A percentile compares a stretch with the other conserved stretches of the same genome.
These are phyloP conservation scores for Neurospora intermedia DNA, from an alignment of 495 filamentous ascomycete species.

Conservation along the genomic window DNA sequence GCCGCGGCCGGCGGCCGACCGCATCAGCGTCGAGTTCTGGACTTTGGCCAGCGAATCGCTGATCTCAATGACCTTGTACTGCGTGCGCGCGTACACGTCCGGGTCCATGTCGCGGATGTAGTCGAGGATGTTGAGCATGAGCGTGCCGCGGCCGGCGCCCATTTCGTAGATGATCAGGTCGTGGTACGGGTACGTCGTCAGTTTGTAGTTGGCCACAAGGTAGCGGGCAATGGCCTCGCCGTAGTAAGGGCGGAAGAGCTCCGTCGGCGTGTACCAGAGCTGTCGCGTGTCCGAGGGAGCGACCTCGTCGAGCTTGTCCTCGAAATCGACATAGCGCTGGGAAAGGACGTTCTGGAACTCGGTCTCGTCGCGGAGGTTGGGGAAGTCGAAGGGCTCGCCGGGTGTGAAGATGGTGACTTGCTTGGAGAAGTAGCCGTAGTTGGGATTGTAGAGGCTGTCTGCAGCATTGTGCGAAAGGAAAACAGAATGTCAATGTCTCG, in stretches of 20 bases:
- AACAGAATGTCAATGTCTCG: not conserved
- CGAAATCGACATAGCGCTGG: constrained; percentile 75
- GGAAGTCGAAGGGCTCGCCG: constrained; percentile 89
- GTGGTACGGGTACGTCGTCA: constrained; percentile 87
- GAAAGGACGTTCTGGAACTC: constrained; percentile 70
- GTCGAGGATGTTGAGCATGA: constrained; percentile 97
- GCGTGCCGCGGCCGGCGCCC: constrained; percentile 91
- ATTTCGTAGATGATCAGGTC: constrained; percentile 99
- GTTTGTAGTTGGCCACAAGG: constrained; percentile 88
- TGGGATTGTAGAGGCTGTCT: constrained; percentile 95
- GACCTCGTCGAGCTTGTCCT: constrained; percentile 69
- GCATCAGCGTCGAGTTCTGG: constrained; percentile 59
- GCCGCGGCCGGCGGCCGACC: constrained; percentile 53
- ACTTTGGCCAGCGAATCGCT: constrained; percentile 65
- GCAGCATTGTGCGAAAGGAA: not conserved
- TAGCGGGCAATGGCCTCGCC: constrained; percentile 94
- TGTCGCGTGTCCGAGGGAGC: constrained; percentile 64
- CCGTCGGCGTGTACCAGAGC: constrained; percentile 97
- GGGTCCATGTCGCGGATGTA: constrained; percentile 86
- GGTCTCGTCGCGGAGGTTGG: constrained; percentile 63
- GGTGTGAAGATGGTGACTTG: constrained; percentile 93
- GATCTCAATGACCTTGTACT: constrained; percentile 94
- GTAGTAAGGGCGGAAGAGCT: constrained; percentile 93
- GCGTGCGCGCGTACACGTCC: constrained; percentile 86
- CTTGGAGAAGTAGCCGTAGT: constrained; percentile 97